Evolutionary conservation across 2,329 filamentous ascomycete species (phyloP), one percentile per base, ranked within the genome.

Genomic region (Myotisia sp.): DNA sequence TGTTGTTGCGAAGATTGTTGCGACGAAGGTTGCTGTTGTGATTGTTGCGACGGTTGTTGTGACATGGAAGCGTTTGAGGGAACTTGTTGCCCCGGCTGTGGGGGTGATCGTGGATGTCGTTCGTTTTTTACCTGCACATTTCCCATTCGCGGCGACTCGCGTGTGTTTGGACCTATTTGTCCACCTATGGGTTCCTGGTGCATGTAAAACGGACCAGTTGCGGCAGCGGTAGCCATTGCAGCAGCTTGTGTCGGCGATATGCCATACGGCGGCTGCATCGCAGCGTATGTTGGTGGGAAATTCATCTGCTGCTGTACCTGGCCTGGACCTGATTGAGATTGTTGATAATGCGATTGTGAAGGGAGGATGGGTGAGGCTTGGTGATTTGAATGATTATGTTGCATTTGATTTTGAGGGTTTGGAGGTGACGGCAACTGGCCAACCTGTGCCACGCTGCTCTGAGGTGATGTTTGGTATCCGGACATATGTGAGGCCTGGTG

Each of bases 141-240:
- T n/a, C 67, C 64, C 70, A 90, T 76, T 42, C 84, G 74, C 30
- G 85, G 84, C 3, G 84, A 92, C 14, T 74, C 79, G 37, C 67
- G 59, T 17, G 64, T 59, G 17, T 67, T 65, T 45, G 64, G 65
- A 6, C 56, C 52, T 43, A 70, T 57, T 70, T 79, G 56, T 57
- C 68, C 60, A 68, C 67, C 62, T 68, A 73, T 76, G 13, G 72
- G 68, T 49, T 86, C 80, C 36, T 79, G 74, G 33, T 76, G 63
- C 60, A 85, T 74, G 41, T 79, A 78, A 46, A 79, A 80, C 40
- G 83, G 79, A 26, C 87, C 86, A 4, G 85, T 86, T 7, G 87
- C 87, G 1, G 87, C 86, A 12, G 87, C 87, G 1, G 86, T 93
- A 28, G 80, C 86, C 82, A 93, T 90, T 38, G 86, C 86, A 32